Evolutionary conservation across 106 monocot genomes (phyloP).

Genomic region (Phalaenopsis aphrodite): DNA sequence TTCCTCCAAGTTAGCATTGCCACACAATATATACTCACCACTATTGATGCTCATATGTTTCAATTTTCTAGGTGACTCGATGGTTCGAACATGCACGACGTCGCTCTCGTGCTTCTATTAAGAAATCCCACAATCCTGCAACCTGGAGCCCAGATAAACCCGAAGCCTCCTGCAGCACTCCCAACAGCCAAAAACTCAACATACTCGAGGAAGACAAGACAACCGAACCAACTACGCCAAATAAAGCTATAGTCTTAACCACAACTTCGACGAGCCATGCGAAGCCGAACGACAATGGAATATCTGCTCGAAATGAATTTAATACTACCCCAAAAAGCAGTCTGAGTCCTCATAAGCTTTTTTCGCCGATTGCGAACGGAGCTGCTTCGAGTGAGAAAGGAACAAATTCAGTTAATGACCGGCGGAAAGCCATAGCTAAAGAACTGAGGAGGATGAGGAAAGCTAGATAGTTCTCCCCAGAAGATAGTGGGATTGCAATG

Average conservation of each 20-base stretch:
- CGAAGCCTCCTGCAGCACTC: neutral
- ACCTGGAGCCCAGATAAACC: neutral
- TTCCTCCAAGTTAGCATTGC: neutral
- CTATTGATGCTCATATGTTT: neutral
- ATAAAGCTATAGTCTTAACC: neutral
- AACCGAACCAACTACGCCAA: neutral
- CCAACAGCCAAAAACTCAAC: neutral
- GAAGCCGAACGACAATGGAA: too few species aligned
- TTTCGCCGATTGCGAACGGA: neutral
- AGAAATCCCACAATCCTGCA: neutral
- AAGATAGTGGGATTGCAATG: too few species aligned
- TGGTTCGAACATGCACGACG: neutral
- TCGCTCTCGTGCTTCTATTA: neutral
- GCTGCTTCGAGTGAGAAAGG: neutral
- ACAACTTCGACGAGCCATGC: neutral
- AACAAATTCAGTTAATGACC: neutral
- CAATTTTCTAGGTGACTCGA: neutral
- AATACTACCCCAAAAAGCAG: neutral
- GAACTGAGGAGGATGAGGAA: constrained; percentile 21
- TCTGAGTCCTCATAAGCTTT: neutral
- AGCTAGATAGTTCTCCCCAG: neutral
- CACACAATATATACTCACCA: neutral
- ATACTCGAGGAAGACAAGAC: neutral
- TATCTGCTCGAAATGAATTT: neutral
- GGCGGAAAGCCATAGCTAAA: constrained; percentile 18